Base-by-base conservation (phyloP, 805 yeast species). In the Metschnikowia dekortorum region DNA sequence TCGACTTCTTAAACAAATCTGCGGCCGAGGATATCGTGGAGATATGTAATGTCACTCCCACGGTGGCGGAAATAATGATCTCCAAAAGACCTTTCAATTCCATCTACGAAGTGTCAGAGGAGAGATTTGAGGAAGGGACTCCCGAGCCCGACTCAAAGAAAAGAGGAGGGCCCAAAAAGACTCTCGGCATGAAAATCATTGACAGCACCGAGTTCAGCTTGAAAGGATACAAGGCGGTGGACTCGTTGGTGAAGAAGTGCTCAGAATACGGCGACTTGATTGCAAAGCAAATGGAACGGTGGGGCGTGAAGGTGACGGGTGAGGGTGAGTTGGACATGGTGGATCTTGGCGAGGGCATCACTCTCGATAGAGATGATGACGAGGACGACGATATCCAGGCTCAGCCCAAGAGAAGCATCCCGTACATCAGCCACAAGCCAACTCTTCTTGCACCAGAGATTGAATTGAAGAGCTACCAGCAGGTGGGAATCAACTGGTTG, bases 401-500 rank as follows among this genome's bases (percentile, higher is more conserved):
- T 44, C 42, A 31, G 40, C 59, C 44, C 55, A 58, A 54, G 58
- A 61, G 55, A 60, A 58, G 55, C 60, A 65, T 35, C 47, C 52
- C 53, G 3, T 87, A 82, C 63, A 81, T 89, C 66, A 80, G 76
- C 39, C 82, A 80, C 39, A 85, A 89, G 63, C 99, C 99, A 2
- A 64, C 68, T 13, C 67, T 85, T 37, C 67, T 94, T 53, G 72
- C 89, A 1, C 74, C 72, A 0, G 87, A 81, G 18, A 75, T 89
- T 14, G 80, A 79, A 37, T 74, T 94, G 59, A 94, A 92, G 61
- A 84, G 82, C 61, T 94, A 94, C 67, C 99, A 94, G 71, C 94
- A 90, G 59, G 96, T 91, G n/a, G 99, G 99, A 42, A 71, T 94
- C 47, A 94, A 94, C 65, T 94, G 99, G 99, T 73, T 94, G 48